These are phyloP conservation scores for Pseudogymnoascus sp. DNA, from an alignment of 2,329 filamentous ascomycete genomes.

Conservation along the genomic window DNA sequence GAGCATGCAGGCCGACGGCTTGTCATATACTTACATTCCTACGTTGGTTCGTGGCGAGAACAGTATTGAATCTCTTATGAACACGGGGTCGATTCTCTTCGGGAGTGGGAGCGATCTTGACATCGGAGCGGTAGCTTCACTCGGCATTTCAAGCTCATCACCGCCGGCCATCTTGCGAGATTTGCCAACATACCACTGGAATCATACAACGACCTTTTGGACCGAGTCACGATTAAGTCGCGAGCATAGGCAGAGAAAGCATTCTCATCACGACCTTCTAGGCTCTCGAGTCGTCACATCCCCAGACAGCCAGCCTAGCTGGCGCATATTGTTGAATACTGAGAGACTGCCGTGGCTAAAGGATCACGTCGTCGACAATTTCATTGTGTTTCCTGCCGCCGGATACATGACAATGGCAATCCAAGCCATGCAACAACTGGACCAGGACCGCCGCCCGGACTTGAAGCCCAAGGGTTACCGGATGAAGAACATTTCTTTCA, in stretches of 20 bases:
- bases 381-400: conserved; percentile 44
- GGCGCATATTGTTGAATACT: conserved; percentile 23
- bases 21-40: not conserved
- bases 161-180: conserved; percentile 21
- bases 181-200: conserved; percentile 47
- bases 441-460: not conserved
- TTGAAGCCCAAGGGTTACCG: not conserved
- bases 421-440: conserved; percentile 29
- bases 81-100: not conserved
- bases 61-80: not conserved
- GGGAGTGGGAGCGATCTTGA: not conserved
- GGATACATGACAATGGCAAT: conserved; percentile 45
- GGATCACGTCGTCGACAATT: conserved; percentile 45
- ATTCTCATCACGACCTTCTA: conserved; percentile 43
- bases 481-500: not conserved
- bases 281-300: conserved; percentile 28
- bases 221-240: conserved; percentile 43
- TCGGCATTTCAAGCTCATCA: not conserved
- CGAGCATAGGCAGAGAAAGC: conserved; percentile 38
- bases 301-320: conserved; percentile 20
- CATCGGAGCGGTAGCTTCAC: not conserved
- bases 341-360: conserved; percentile 45
- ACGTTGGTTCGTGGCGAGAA: not conserved
- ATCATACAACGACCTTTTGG: conserved; percentile 45
- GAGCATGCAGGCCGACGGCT: not conserved